These are phyloP conservation scores for Miamiensis avidus DNA, from an alignment of 169 alveolate genomes.

Conservation along the genomic window DNA sequence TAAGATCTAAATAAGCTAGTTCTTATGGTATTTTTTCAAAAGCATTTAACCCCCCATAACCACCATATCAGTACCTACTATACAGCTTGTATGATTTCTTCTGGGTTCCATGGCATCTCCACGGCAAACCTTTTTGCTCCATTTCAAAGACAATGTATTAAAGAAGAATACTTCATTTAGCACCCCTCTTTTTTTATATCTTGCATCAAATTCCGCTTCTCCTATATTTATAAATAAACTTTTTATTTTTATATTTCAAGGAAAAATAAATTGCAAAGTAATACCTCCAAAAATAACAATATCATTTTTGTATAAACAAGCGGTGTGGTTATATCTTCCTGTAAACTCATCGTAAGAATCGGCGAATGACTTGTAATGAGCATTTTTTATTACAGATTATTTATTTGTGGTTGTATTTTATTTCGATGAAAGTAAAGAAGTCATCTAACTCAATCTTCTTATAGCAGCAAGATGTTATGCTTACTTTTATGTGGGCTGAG, in stretches of 20 bases:
- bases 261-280: too few species aligned
- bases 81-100: not conserved
- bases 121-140: not conserved
- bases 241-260: too few species aligned
- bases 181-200: not conserved
- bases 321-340: not conserved
- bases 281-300: not conserved
- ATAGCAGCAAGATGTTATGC: too few species aligned
- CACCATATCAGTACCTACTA: not conserved
- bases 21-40: not conserved
- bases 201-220: not conserved
- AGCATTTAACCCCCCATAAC: not conserved
- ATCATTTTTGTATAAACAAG: not conserved
- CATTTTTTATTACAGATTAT: too few species aligned
- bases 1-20: not conserved
- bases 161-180: not conserved
- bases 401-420: too few species aligned
- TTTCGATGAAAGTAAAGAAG: too few species aligned
- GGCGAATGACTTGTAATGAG: not conserved
- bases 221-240: not conserved
- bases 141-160: not conserved
- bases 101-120: not conserved
- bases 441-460: too few species aligned
- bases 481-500: too few species aligned
- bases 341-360: not conserved